Evolutionary conservation across 768 basidiomycete species (phyloP).

Genomic region (Lentinus brumalis): DNA sequence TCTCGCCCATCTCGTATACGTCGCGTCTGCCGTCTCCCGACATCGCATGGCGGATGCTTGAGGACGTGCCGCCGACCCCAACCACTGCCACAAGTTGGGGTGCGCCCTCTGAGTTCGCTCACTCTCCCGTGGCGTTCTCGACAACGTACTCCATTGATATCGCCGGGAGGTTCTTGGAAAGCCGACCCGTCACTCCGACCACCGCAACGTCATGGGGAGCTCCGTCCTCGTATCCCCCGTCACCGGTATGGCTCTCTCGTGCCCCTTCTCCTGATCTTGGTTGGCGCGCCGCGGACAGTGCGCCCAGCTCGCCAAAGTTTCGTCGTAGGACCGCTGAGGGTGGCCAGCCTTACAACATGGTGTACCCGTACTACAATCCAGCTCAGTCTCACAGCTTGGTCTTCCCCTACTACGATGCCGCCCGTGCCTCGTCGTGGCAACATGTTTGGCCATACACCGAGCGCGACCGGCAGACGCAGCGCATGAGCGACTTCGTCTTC

Average conservation of each 20-base stretch:
- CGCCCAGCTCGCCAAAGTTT: slow-evolving; percentile 8
- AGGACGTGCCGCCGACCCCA: slow-evolving; percentile 55
- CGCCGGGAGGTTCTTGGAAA: slow-evolving; percentile 37
- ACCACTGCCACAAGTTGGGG: slow-evolving; percentile 52
- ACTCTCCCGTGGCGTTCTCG: slow-evolving; percentile 30
- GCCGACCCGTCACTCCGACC: slow-evolving; percentile 45
- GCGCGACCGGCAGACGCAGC: neutral
- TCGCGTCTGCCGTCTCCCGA: slow-evolving; percentile 58
- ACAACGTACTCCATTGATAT: slow-evolving; percentile 42
- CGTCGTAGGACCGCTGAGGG: neutral
- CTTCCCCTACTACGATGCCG: slow-evolving; percentile 14
- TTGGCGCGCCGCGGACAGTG: slow-evolving; percentile 15
- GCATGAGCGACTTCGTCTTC: slow-evolving; percentile 10
- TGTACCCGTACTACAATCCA: slow-evolving; percentile 15
- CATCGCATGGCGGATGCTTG: slow-evolving; percentile 55
- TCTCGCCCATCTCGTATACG: slow-evolving; percentile 37
- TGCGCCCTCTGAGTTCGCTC: slow-evolving; percentile 38
- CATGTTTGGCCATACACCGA: slow-evolving; percentile 20
- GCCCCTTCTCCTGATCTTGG: slow-evolving; percentile 22
- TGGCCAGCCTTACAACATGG: neutral
- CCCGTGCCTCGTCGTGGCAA: slow-evolving; percentile 19
- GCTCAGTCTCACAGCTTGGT: slow-evolving; percentile 1
- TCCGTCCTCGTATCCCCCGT: slow-evolving; percentile 43
- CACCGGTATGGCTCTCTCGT: slow-evolving; percentile 28
- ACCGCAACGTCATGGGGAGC: slow-evolving; percentile 54